Evolutionary conservation across 176 grass and related monocot species (phyloP), one percentile per base, ranked within the genome.

Genomic region (Phyllostachys edulis): DNA sequence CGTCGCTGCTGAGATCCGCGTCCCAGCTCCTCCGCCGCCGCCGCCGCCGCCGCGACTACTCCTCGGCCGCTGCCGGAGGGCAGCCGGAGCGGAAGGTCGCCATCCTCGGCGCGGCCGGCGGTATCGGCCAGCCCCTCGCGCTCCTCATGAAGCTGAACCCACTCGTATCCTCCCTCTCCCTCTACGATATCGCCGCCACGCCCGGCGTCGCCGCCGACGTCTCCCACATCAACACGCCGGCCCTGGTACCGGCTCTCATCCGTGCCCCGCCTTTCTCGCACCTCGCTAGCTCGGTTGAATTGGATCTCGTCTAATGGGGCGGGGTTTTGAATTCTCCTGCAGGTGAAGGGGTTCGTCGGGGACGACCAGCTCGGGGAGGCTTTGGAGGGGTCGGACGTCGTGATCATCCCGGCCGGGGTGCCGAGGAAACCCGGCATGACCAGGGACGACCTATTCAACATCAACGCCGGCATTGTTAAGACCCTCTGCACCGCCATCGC

Each of bases 361-460:
- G 88, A 83, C 4, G 88, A 90, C 49, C 84, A 90, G 80, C 88
- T 90, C 18, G 89, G 89, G 14, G 75, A 91, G 89, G 77, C 84
- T 13, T 50, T 91, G 73, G 50, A 94, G 56, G 87, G 92, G 5
- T 75, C 85, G 0, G 92, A 94, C 74, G 71, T 91, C 47, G 92
- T 94, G 7, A 84, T 94, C 69, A 92, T 94, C 55, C 92, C 92
- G 2, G 92, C 92, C 0, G 92, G 92, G 4, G 82, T 94, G 70
- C 92, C 92, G 1, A 85, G 92, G 85, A 94, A 94, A 72, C 92
- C 92, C 11, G 92, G 92, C 56, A 94, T 94, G 92, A 88, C 90
- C 12, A 84, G 92, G 46, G 92, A 94, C 17, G 92, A 94, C 49
- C 87, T 94, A n/a, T 94, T 94, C 82, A 92, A 92, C 73, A 94